phyloP scores from a whole-genome alignment of 108 stramenopile species.

The Cyclotella kingstonii region DNA sequence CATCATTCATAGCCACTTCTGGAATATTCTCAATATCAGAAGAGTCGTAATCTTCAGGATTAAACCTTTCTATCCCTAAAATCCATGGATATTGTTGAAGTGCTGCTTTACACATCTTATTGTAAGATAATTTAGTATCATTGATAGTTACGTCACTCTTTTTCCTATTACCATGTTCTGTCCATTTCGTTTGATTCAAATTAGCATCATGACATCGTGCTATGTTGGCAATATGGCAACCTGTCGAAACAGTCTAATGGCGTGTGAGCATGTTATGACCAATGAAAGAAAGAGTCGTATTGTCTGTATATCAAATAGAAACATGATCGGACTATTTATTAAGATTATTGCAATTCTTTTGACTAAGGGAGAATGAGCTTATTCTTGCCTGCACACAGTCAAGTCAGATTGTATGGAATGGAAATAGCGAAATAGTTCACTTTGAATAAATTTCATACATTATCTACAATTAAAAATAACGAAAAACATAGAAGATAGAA shows the following conservation, averaged over 20 bases:
- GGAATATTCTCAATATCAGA: constrained; percentile 26
- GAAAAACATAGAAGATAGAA: neutral
- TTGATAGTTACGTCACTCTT: neutral
- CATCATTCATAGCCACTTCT: constrained; percentile 38
- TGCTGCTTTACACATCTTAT: constrained; percentile 15
- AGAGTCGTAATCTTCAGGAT: constrained; percentile 30
- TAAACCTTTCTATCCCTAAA: constrained; percentile 26
- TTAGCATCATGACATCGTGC: constrained; percentile 12
- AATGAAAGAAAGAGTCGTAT: neutral
- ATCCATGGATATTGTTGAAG: constrained; percentile 30
- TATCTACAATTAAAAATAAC: neutral
- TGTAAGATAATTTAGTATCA: no score
- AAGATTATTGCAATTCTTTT: no score
- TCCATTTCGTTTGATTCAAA: neutral
- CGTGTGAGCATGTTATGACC: neutral
- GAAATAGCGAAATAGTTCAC: no score
- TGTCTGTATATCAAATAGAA: neutral
- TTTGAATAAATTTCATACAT: no score
- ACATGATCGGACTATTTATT: neutral
- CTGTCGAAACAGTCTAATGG: neutral
- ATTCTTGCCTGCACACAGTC: no score
- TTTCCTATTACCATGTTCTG: neutral
- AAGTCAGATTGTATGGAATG: no score
- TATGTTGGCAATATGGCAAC: constrained; percentile 38
- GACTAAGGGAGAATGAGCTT: no score